Base-by-base conservation (phyloP, 345 rosid species). In the Salix caprea region DNA sequence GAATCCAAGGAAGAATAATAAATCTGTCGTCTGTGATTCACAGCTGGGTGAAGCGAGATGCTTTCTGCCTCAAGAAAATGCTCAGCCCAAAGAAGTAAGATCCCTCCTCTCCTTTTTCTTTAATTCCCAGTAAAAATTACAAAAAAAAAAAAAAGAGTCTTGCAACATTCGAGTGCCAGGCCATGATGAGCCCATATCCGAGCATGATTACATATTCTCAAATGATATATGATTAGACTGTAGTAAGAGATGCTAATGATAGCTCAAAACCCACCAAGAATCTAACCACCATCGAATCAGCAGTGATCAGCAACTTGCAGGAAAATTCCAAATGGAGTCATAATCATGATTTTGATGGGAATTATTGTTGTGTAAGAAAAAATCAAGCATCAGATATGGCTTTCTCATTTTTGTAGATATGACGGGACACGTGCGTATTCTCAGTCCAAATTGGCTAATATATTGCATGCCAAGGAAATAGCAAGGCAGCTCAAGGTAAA, bases 11-110 rank as follows among this genome's bases (percentile, higher is more conserved):
- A 80, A 85, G 94, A 84, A 91, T 95, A 79, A 87, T 95, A 71
- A 89, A 91, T 75, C 91, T 95, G 34, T 93, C 99, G n/a, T 95
- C 99, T 18, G 97, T 90, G 23, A 87, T 95, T 85, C 99, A 95
- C 82, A 81, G 78, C 79, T 95, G 99, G 99, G 92, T 91, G 28
- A 95, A 84, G 70, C 86, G 78, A 69, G 96, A 90, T 44, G 72
- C 81, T 61, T 95, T 95, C 73, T 82, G 83, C 85, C 89, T 95
- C 88, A 61, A 40, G 26, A 81, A 87, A 74, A 84, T 95, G 85
- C 84, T 93, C 58, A 85, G 80, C 77, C 98, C 99, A 69, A 88
- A 76, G 9, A 89, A 80, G 99, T 95, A 91, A 84, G 48, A 9
- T 72, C 80, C 2, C 71, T 73, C 30, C 37, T 34, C 37, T 34